Evolutionary conservation across 148 eudicot genomes (phyloP), one percentile per base, ranked within the genome.

Genomic region (Camellia lanceoleosa): DNA sequence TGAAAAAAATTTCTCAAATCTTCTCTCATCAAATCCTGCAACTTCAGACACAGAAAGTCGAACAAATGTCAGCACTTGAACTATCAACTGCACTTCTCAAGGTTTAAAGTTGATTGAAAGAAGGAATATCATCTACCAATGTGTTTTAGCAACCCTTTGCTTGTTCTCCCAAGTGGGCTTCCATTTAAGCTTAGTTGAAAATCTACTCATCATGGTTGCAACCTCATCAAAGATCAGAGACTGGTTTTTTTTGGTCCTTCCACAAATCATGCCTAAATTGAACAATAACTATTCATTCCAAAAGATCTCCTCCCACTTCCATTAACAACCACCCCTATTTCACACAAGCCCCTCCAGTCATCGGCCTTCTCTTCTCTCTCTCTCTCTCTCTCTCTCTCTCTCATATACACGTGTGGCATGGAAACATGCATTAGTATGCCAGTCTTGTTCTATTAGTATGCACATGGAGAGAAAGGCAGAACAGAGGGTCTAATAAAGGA

Each of bases 111-210:
- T 43, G 58, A 70, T 60, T 70, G 41, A 70, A 23, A 71, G 54
- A 13, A 30, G 42, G 60, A 70, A 71, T 79, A 65, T 47, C 65
- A 20, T 77, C 76, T 78, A 71, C 75, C 44, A 4, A 49, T 68
- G 41, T 30, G 66, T 42, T 52, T n/a, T 65, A 10, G 13, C 51
- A 63, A 52, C 64, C 13, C 44, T 9, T 38, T 9, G 19, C 64
- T 38, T 5, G 63, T 52, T 74, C 67, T n/a, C 59, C 83, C 43
- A 54, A 75, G 10, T 68, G 75, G 73, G 68, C 58, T 58, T 68
- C 66, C 83, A 75, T 42, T 74, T 30, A 46, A 68, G n/a, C 68
- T 70, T 30, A 68, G 79, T 76, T 75, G 83, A 11, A 19, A n/a
- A 73, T 71, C 82, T 61, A 71, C 55, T 80, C 70, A 71, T 72